Conservation (phyloP, 192 early-diverging fungal genomes). For the Entomortierella lignicola region DNA sequence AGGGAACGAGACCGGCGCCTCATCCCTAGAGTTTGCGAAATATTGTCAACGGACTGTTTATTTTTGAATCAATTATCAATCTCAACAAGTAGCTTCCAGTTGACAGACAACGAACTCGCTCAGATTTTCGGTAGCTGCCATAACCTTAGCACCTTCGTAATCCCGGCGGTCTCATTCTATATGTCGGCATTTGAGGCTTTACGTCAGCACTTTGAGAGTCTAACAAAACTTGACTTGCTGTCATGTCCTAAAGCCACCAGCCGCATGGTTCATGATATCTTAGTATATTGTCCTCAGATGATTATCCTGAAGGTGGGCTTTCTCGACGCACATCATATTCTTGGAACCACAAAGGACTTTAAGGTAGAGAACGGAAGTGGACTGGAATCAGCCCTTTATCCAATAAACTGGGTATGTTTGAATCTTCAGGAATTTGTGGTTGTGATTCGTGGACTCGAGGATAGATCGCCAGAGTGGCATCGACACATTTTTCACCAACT, state of each 20-base stretch:
- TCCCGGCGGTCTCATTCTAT: background rate
- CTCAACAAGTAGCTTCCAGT: no score
- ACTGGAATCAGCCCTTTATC: background rate
- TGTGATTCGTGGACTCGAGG: background rate
- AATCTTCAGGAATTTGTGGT: background rate
- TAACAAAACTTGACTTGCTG: background rate
- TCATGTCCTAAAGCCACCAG: background rate
- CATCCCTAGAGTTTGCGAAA: background rate
- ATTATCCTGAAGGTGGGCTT: background rate
- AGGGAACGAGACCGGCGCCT: background rate
- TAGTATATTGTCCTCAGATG: background rate
- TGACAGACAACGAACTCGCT: no score
- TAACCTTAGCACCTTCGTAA: no score
- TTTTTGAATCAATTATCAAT: no score
- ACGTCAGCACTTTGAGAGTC: background rate
- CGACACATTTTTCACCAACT: background rate
- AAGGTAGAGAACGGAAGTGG: background rate
- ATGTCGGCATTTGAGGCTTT: background rate
- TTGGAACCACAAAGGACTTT: background rate
- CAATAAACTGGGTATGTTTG: background rate
- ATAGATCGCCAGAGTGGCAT: background rate
- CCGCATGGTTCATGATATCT: background rate
- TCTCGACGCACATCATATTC: background rate
- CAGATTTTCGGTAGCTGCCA: no score
- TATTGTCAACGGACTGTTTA: background rate